Conservation (phyloP, 1,284 basidiomycete genomes). For the Heterobasidion occidentale region DNA sequence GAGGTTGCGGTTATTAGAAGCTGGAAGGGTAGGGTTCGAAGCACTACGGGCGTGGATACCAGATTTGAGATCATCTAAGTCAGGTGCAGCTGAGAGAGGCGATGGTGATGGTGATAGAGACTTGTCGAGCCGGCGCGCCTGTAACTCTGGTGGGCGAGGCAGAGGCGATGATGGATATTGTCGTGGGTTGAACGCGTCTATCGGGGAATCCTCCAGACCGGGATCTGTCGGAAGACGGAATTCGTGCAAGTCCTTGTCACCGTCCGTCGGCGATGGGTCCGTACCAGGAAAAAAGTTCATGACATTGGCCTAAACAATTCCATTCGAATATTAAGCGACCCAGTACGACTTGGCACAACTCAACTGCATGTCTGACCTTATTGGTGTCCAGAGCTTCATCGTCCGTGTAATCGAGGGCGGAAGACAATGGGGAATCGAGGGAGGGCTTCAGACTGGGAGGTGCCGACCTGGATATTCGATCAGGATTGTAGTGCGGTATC, state of each 20-base stretch:
- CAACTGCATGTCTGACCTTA: neutral
- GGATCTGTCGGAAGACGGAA: neutral
- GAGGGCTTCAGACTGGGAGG: conserved; percentile 4
- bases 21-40: conserved; percentile 13
- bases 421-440: conserved; percentile 2
- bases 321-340: neutral
- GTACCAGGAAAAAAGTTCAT: neutral
- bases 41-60: conserved; percentile 12
- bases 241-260: neutral
- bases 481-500: conserved; percentile 32
- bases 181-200: neutral
- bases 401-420: neutral
- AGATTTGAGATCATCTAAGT: conserved; percentile 3
- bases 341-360: neutral
- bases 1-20: conserved; percentile 15
- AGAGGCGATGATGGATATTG: neutral
- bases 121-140: conserved; percentile 6
- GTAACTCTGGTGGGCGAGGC: neutral
- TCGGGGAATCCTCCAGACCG: neutral
- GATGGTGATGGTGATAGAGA: conserved; percentile 11
- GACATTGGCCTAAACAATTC: neutral
- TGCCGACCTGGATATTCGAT: conserved; percentile 2
- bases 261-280: neutral
- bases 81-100: conserved; percentile 5
- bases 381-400: conserved; percentile 4